These are phyloP conservation scores for Debaryomyces fabryi DNA, from an alignment of 1,139 yeast genomes.

Conservation along the genomic window DNA sequence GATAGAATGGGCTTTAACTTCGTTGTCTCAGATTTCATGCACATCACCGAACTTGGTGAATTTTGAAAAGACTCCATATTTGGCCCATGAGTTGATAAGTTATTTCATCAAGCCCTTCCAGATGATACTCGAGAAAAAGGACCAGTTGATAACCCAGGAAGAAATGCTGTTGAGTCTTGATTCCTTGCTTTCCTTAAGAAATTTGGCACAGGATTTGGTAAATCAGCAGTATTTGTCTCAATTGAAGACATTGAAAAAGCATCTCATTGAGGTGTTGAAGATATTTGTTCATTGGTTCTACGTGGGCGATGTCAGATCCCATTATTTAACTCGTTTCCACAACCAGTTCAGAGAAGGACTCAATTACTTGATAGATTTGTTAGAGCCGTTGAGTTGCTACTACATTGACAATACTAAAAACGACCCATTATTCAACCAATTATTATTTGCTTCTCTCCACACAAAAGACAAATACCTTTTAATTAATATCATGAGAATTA, in stretches of 20 bases:
- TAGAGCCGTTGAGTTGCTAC: conserved; percentile 84
- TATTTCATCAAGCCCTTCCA: conserved; percentile 41
- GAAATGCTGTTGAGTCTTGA: conserved; percentile 53
- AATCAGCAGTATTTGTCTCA: conserved; percentile 81
- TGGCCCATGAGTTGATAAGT: conserved; percentile 53
- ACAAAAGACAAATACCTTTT: conserved; percentile 59
- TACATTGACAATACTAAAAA: conserved; percentile 70
- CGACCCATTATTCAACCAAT: conserved; percentile 59
- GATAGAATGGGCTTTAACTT: conserved; percentile 65
- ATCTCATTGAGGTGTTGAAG: conserved; percentile 47
- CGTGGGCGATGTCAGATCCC: conserved; percentile 19
- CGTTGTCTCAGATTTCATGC: conserved; percentile 59
- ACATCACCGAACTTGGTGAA: conserved; percentile 50
- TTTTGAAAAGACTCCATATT: conserved; percentile 50
- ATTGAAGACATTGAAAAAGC: conserved; percentile 49
- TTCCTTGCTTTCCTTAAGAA: conserved; percentile 72
- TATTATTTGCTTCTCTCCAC: conserved; percentile 47
- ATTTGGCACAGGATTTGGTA: conserved; percentile 77
- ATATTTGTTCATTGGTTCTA: conserved; percentile 49
- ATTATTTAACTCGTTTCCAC: conserved; percentile 28
- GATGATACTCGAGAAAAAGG: conserved; percentile 29
- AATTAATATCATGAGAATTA: conserved; percentile 46
- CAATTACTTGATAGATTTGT: conserved; percentile 72
- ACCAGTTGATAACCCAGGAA: conserved; percentile 31
- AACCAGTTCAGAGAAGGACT: conserved; percentile 61